Percentiles rank a stretch among this genome's conserved stretches.
These are phyloP conservation scores for Aspergillus nomiae DNA, from an alignment of 2,329 filamentous ascomycete genomes.

Conservation along the genomic window DNA sequence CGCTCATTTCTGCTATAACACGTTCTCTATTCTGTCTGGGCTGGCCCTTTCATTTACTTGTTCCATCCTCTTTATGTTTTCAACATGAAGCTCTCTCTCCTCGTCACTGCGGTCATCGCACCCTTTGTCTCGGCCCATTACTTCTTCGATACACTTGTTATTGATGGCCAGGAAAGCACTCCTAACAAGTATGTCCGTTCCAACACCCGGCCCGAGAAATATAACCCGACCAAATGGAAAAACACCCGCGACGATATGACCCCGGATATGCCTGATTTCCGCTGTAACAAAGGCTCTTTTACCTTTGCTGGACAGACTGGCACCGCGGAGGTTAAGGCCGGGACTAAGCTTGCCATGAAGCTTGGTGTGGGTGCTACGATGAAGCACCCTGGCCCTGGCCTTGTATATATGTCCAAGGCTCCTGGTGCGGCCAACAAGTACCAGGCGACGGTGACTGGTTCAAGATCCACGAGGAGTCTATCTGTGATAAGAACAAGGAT, in stretches of 20 bases:
- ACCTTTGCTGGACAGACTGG: constrained; percentile 13
- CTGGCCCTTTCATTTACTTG: neutral
- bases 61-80: neutral
- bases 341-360: constrained; percentile 19
- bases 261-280: constrained; percentile 12
- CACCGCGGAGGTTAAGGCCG: constrained; percentile 15
- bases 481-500: constrained; percentile 12
- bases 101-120: neutral
- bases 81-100: neutral
- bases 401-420: constrained; percentile 27
- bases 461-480: constrained; percentile 16
- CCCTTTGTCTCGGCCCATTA: constrained; percentile 10
- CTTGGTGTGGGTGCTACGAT: constrained; percentile 23
- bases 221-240: constrained; percentile 16
- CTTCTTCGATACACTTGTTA: constrained; percentile 15
- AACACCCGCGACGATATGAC: constrained; percentile 8
- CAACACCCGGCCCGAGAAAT: constrained; percentile 13
- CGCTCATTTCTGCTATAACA: neutral
- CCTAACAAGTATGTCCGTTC: constrained; percentile 12
- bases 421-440: constrained; percentile 14
- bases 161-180: constrained; percentile 12
- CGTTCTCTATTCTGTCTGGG: neutral
- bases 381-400: constrained; percentile 23
- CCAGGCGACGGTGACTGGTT: constrained; percentile 22
- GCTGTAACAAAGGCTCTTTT: constrained; percentile 12